Conservation (phyloP, 73 alveolate genomes). For the Paraurostyla sp. region DNA sequence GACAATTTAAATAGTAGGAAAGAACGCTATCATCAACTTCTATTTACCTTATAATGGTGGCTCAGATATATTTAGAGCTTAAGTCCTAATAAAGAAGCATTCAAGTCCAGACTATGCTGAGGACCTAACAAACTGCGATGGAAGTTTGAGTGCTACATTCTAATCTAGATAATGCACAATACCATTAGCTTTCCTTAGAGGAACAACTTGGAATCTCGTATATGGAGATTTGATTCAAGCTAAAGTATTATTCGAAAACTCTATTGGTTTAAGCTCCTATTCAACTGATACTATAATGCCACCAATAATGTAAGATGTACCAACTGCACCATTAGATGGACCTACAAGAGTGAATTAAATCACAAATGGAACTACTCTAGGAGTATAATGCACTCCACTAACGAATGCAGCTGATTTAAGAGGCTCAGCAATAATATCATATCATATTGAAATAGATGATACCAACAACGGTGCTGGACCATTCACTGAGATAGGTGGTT, state of each 20-base stretch:
- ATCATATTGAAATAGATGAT: slow-evolving; percentile 43
- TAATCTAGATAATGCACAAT: slow-evolving; percentile 44
- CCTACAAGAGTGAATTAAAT: slow-evolving; percentile 65
- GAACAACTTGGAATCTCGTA: slow-evolving; percentile 14
- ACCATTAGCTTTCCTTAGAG: slow-evolving; percentile 52
- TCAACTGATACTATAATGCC: slow-evolving; percentile 50
- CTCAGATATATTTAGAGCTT: background rate
- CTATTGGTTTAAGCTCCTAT: slow-evolving; percentile 5
- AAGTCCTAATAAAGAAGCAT: background rate
- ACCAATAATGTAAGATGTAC: slow-evolving; percentile 60
- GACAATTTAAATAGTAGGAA: slow-evolving; percentile 37
- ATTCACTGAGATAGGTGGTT: slow-evolving; percentile 42
- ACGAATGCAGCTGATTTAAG: slow-evolving; percentile 60
- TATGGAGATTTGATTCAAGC: slow-evolving; percentile 65
- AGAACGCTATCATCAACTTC: slow-evolving; percentile 42
- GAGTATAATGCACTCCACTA: slow-evolving; percentile 12
- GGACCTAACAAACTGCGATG: slow-evolving; percentile 39
- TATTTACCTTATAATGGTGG: slow-evolving; percentile 76
- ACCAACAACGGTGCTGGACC: slow-evolving; percentile 52
- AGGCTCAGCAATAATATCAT: slow-evolving; percentile 62
- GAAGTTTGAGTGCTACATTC: slow-evolving; percentile 3
- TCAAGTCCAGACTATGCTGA: background rate
- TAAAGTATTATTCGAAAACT: slow-evolving; percentile 34
- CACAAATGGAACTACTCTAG: slow-evolving; percentile 56
- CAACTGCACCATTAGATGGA: slow-evolving; percentile 49